Conservation (phyloP, 2,329 filamentous ascomycete species). For the Beauveria sp. region DNA sequence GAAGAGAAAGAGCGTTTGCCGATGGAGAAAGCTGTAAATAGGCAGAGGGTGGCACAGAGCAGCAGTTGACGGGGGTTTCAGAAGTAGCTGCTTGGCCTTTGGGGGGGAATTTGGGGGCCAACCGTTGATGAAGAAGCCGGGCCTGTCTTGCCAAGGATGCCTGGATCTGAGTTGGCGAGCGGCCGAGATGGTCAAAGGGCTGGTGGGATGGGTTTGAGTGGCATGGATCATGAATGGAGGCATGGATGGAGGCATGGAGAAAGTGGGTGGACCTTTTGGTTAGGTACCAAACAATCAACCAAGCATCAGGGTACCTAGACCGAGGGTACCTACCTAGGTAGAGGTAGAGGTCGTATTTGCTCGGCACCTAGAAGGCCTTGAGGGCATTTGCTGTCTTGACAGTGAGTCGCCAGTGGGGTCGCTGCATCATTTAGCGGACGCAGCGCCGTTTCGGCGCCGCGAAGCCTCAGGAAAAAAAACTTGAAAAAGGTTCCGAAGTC, state of each 20-base stretch:
- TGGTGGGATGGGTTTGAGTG: background rate
- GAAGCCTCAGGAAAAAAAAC: background rate
- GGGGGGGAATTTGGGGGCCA: background rate
- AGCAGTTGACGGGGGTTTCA: background rate
- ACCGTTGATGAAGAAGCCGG: background rate
- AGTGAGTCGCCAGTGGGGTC: too few species aligned
- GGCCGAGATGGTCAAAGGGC: slow-evolving; percentile 3
- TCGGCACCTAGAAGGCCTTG: too few species aligned
- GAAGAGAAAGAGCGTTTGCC: background rate
- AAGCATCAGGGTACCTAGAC: too few species aligned
- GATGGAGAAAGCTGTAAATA: background rate
- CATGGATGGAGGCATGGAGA: background rate
- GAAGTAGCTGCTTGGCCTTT: too few species aligned
- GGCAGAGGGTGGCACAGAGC: background rate
- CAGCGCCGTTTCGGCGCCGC: background rate
- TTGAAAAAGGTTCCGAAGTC: background rate
- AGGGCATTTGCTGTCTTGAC: too few species aligned
- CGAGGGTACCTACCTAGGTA: too few species aligned
- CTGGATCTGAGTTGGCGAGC: slow-evolving; percentile 8
- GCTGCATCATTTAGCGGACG: background rate
- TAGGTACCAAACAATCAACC: too few species aligned
- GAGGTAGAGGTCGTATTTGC: too few species aligned
- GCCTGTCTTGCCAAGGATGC: slow-evolving; percentile 3
- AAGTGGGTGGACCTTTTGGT: slow-evolving; percentile 5
- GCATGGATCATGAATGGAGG: background rate